phyloP scores from a whole-genome alignment of 305 asterid species.

The Fraxinus velutina region DNA sequence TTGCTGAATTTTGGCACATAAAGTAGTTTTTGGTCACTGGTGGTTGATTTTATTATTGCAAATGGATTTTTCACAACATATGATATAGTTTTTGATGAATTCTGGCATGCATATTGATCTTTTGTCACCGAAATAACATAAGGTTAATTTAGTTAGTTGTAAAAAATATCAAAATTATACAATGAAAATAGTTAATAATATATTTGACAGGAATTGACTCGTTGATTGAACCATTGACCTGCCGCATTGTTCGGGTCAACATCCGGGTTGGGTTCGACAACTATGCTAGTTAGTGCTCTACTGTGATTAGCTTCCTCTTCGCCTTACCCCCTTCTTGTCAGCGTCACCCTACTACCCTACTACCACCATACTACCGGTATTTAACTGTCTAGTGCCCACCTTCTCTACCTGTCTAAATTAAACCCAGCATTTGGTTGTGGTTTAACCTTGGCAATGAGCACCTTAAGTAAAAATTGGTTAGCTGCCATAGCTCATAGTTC shows the following conservation, averaged over 20 bases:
- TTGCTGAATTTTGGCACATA: no score
- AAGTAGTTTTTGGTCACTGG: no score
- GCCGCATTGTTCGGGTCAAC: not conserved
- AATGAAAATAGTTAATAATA: not conserved
- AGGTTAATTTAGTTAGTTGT: no score
- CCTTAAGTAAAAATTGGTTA: not conserved
- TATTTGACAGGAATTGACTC: not conserved
- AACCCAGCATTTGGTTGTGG: not conserved
- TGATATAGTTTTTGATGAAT: no score
- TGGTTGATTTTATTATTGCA: no score
- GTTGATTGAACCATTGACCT: not conserved
- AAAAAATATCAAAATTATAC: no score
- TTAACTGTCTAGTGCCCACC: no score
- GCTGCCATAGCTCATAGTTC: not conserved
- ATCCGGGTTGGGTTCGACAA: not conserved
- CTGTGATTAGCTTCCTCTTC: not conserved
- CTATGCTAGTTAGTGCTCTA: not conserved
- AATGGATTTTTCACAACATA: no score
- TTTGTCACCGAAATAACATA: no score
- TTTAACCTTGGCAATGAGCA: not conserved
- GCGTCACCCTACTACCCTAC: not conserved
- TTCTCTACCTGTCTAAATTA: not conserved
- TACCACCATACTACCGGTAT: no score
- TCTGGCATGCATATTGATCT: no score
- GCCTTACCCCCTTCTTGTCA: not conserved